A percentile compares a stretch with the other conserved stretches of the same genome.
Evolutionary conservation across 306 rosid genomes (phyloP).

Genomic region (Bauhinia variegata): DNA sequence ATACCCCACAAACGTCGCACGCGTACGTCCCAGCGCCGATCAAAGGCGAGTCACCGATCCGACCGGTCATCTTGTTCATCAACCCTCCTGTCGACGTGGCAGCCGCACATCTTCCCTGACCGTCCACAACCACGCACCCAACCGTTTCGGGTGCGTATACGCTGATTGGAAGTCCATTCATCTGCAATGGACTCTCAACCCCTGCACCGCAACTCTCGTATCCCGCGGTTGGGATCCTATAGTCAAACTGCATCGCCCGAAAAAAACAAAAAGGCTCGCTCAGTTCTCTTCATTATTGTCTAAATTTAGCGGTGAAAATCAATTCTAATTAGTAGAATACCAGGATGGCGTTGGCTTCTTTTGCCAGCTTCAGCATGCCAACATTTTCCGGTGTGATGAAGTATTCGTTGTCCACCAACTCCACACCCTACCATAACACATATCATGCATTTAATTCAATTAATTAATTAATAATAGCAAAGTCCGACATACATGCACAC

Average conservation of each 20-base stretch:
- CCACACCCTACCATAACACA: constrained; percentile 64
- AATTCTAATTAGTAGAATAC: constrained; percentile 36
- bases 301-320: background rate
- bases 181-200: constrained; percentile 60
- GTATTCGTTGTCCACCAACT: constrained; percentile 69
- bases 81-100: constrained; percentile 93
- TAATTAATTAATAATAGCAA: background rate
- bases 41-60: constrained; percentile 88
- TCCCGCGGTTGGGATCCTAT: constrained; percentile 59
- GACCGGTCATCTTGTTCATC: constrained; percentile 80
- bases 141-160: constrained; percentile 94
- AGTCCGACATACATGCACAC: background rate
- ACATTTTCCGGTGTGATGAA: constrained; percentile 85
- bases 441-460: background rate
- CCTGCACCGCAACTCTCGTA: constrained; percentile 59
- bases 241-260: constrained; percentile 64
- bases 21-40: constrained; percentile 95
- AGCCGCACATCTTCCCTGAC: constrained; percentile 70
- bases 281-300: too few relatives aligned
- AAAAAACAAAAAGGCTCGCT: too few relatives aligned
- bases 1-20: constrained; percentile 77
- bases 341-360: constrained; percentile 86
- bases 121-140: constrained; percentile 93
- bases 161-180: constrained; percentile 86
- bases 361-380: constrained; percentile 84